Base-by-base conservation (phyloP, 176 grass and related monocot genomes). In the Luzula sylvatica region DNA sequence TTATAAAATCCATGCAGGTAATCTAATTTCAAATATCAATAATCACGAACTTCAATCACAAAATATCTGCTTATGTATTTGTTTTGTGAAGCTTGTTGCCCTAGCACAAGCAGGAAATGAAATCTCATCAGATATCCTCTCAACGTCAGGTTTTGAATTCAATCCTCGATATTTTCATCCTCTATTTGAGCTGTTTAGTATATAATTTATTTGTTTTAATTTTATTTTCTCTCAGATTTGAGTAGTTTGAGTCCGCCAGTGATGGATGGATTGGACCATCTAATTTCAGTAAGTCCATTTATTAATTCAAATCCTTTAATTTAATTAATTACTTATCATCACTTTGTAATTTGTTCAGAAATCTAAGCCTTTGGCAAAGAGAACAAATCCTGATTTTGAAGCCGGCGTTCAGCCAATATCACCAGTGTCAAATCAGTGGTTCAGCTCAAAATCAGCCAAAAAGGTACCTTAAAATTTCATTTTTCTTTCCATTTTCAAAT, bases 1-100 rank as follows among this genome's bases (percentile, higher is more conserved):
- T 96, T 17, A 42, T 86, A 46, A 21, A 80, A 15, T 65, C 92
- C 41, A 90, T 96, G 92, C 85, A 96, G 92, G 92, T 96, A 54
- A 64, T 27, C 11, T 14, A 32, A 42, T 43, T 42, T 59, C 21
- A 27, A 38, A 42, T 2, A 46, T 20, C 30, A 35, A 7, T 35
- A 35, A 35, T 35, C 9, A 35, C 9, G 1, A 35, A 9, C n/a
- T n/a, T 11, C 51, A 64, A 35, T 64, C 29, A 46, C 29, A 41
- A 52, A 53, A 28, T 24, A 21, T 62, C 20, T 35, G 9, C 9
- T 49, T 50, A 35, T 64, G 17, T 32, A 46, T 32, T 50, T 61
- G 1, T 25, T 38, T 72, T 28, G 63, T 42, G 11, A 43, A 98
- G 92, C 92, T 98, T 67, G 85, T 98, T 56, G 56, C 92, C 58